These are phyloP conservation scores for Didymella lethalis DNA, from an alignment of 2,329 filamentous ascomycete species.

Conservation along the genomic window DNA sequence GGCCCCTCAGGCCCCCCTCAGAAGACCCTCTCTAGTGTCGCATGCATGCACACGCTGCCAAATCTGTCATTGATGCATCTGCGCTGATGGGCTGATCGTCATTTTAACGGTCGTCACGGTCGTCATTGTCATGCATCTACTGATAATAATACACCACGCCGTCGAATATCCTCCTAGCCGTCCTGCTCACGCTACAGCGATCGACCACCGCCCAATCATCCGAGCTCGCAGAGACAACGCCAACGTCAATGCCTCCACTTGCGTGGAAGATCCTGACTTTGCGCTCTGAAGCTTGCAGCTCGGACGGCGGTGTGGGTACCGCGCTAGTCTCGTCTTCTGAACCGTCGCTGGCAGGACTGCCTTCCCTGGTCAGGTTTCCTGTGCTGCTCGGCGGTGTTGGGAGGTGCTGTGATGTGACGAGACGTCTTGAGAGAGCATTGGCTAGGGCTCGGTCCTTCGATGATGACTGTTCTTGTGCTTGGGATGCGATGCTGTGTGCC, in stretches of 20 bases:
- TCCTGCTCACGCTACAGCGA: conserved; percentile 42
- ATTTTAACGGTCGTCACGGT: not conserved
- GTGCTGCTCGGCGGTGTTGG: not conserved
- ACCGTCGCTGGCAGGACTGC: not conserved
- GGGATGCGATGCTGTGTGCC: conserved; percentile 26
- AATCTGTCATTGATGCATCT: too few relatives aligned
- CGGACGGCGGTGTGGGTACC: conserved; percentile 1
- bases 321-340: not conserved
- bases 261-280: conserved; percentile 33
- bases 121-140: not conserved
- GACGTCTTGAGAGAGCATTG: not conserved
- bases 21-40: not conserved
- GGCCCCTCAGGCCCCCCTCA: not conserved
- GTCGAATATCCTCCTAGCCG: conserved; percentile 44
- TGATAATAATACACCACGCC: conserved; percentile 40
- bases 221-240: conserved; percentile 29
- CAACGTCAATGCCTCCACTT: conserved; percentile 39
- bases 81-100: not conserved
- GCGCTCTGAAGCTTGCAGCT: conserved; percentile 17
- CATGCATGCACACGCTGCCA: not conserved
- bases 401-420: not conserved
- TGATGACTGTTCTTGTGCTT: not conserved
- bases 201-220: conserved; percentile 31
- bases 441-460: conserved; percentile 2
- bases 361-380: not conserved